Conservation (phyloP, 2,329 filamentous ascomycete species). For the Diaporthe longicolla region DNA sequence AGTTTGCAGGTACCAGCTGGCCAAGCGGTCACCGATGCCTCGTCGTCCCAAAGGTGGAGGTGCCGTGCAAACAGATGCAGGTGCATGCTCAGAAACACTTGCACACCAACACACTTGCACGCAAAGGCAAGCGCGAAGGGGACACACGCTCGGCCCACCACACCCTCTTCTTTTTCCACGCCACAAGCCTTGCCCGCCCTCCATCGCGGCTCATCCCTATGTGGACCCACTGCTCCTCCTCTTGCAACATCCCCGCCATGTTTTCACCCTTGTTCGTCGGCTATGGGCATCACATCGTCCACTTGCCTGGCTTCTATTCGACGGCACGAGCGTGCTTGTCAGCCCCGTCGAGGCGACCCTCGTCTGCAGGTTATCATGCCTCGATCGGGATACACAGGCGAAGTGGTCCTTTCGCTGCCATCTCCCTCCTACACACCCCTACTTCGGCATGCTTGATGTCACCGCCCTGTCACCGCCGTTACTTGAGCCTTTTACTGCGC, state of each 20-base stretch:
- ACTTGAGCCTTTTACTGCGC: too few relatives aligned
- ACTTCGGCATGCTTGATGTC: constrained; percentile 33
- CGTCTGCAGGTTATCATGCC: constrained; percentile 37
- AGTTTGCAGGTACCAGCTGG: constrained; percentile 33
- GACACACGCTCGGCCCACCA: background rate
- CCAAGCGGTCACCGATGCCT: constrained; percentile 33
- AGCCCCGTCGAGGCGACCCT: constrained; percentile 36
- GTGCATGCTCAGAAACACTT: background rate
- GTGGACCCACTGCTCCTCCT: constrained; percentile 20
- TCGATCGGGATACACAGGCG: constrained; percentile 29
- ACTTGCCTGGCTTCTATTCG: constrained; percentile 35
- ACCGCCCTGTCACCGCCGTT: constrained; percentile 30
- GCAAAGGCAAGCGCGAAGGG: background rate
- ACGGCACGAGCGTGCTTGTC: constrained; percentile 19
- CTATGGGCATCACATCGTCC: constrained; percentile 20
- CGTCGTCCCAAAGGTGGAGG: constrained; percentile 25
- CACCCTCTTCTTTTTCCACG: background rate
- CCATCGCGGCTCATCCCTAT: constrained; percentile 35
- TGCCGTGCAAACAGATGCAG: constrained; percentile 38
- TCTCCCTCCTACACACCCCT: background rate
- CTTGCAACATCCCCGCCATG: constrained; percentile 22
- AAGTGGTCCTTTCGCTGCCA: constrained; percentile 1
- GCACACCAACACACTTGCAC: background rate
- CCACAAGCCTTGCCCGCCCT: constrained; percentile 21
- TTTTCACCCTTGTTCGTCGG: constrained; percentile 31